Base-by-base conservation (phyloP, 805 yeast genomes). In the Cyberlindnera mrakii region DNA sequence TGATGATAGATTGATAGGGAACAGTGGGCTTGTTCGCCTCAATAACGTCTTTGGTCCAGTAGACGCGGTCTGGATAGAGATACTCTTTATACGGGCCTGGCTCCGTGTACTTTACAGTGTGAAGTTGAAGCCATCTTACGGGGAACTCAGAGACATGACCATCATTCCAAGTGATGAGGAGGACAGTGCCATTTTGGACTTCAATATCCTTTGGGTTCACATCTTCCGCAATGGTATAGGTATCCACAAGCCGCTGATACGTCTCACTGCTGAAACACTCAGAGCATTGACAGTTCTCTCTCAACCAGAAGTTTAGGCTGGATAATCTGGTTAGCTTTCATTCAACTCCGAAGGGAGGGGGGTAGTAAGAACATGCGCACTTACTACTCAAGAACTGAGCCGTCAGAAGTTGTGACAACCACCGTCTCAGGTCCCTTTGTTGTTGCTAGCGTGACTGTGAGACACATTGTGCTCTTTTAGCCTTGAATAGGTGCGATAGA, bases 251-350 rank as follows among this genome's bases (percentile, higher is more conserved):
- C 40, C 86, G 62, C 59, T 81, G 87, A 52, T 74, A 77, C 30
- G 87, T 81, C 37, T 62, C 54, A 3, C 70, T 61, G 54, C 73
- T 79, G 59, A 68, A 78, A 58, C 85, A 79, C 25, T 66, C 49
- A 10, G 63, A 59, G 49, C 85, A 80, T 47, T 72, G 82, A 51
- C 87, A 81, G 51, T 74, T 71, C 58, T 81, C 87, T 37, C 87
- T 65, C 16, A 81, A 65, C 86, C 86, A 81, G 37, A 81, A 57
- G 32, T 37, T 30, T 18, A 37, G 29, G 34, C 40, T 37, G 27
- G 15, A 23, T 23, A 9, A 1, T 23, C 11, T 23, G 11, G 27
- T 23, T 23, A 23, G 27, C n/a, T 15, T n/a, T 30, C 33, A n/a
- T n/a, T 30, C 33, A n/a, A 30, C 17, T n/a, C 17, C 15, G 33